phyloP scores from a whole-genome alignment of 257 asterid species.

The Datura wrightii region DNA sequence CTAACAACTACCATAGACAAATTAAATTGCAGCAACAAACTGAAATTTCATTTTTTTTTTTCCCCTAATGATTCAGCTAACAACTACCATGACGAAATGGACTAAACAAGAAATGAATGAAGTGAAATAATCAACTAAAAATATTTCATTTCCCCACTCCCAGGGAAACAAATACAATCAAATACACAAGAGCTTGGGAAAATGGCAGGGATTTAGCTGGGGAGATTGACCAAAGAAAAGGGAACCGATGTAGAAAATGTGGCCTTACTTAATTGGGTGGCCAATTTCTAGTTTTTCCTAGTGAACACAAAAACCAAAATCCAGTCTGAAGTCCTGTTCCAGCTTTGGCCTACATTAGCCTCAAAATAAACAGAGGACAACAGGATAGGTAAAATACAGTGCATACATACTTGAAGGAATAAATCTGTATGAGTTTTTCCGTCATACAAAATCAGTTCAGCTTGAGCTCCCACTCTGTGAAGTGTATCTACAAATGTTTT shows the following conservation, averaged over 20 bases:
- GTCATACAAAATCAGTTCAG: slow-evolving; percentile 67
- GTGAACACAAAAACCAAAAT: background rate
- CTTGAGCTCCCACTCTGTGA: slow-evolving; percentile 66
- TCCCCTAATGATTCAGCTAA: background rate
- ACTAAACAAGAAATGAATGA: background rate
- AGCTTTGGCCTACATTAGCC: background rate
- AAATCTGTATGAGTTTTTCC: slow-evolving; percentile 96
- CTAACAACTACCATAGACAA: background rate
- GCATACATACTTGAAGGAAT: slow-evolving; percentile 73
- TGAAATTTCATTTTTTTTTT: background rate
- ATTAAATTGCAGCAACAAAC: background rate
- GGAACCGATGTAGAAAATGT: too few species aligned
- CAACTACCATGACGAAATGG: background rate
- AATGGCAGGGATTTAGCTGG: too few species aligned
- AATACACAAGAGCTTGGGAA: too few species aligned
- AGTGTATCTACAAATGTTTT: slow-evolving; percentile 66
- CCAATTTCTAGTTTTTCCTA: background rate
- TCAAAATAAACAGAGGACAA: background rate
- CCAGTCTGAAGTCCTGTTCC: background rate
- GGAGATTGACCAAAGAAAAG: too few species aligned
- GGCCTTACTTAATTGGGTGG: too few species aligned
- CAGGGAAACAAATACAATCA: too few species aligned
- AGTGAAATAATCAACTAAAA: too few species aligned
- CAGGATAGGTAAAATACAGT: background rate
- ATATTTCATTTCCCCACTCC: too few species aligned